These are phyloP conservation scores for Paramecium sonneborni DNA, from an alignment of 73 alveolate genomes.

Conservation along the genomic window DNA sequence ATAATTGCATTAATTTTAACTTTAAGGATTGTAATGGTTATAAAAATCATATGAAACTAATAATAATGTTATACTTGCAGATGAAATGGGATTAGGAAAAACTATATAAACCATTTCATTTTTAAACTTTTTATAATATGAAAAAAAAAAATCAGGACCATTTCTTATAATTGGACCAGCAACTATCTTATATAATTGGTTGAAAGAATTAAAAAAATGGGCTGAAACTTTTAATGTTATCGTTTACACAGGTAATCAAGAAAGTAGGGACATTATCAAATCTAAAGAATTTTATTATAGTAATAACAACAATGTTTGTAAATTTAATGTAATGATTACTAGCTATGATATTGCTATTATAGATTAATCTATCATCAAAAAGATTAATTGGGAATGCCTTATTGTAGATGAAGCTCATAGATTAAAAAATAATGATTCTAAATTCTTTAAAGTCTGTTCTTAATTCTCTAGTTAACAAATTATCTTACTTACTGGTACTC, in stretches of 20 bases:
- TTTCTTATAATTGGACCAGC: conserved; percentile 92
- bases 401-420: conserved; percentile 98
- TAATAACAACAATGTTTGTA: conserved; percentile 66
- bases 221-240: conserved; percentile 82
- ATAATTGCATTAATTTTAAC: conserved; percentile 86
- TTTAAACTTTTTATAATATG: conserved; percentile 78
- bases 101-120: conserved; percentile 93
- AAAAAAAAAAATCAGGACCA: conserved; percentile 74
- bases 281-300: conserved; percentile 58
- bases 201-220: conserved; percentile 91
- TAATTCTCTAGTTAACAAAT: conserved; percentile 79
- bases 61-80: conserved; percentile 95
- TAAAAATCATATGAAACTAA: conserved; percentile 79
- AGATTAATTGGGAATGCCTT: conserved; percentile 84
- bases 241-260: conserved; percentile 80
- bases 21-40: conserved; percentile 97
- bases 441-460: conserved; percentile 75
- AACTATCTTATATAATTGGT: conserved; percentile 92
- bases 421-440: conserved; percentile 88
- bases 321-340: conserved; percentile 86
- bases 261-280: conserved; percentile 72
- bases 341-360: conserved; percentile 87
- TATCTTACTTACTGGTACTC: conserved; percentile 94
- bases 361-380: conserved; percentile 77
- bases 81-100: conserved; percentile 99